Percentiles rank a stretch among this genome's conserved stretches.
Conservation (phyloP, 768 basidiomycete species). For the Russula abietina region DNA sequence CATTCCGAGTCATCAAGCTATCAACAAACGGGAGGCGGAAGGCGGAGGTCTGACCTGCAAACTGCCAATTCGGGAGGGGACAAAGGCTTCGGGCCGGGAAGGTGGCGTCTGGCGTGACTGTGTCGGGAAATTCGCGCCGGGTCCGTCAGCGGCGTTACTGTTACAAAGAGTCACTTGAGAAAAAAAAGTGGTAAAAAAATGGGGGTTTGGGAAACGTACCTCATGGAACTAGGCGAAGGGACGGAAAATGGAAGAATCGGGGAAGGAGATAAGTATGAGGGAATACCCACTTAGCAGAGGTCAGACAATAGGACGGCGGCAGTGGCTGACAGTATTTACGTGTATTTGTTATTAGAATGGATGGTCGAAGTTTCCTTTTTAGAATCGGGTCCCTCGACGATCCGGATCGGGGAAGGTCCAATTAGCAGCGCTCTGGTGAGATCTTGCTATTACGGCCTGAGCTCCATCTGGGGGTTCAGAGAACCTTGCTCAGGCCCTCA, state of each 20-base stretch:
- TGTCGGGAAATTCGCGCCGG: constrained; percentile 3
- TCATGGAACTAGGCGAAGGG: constrained; percentile 16
- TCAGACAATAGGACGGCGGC: constrained; percentile 26
- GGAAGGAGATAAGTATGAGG: constrained; percentile 16
- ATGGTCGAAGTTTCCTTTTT: constrained; percentile 10
- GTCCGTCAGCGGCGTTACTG: neutral
- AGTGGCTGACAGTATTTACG: constrained; percentile 23
- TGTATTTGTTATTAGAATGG: constrained; percentile 21
- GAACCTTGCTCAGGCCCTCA: neutral
- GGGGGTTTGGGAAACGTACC: constrained; percentile 1
- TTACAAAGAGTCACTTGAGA: constrained; percentile 1
- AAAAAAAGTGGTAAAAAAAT: constrained; percentile 4
- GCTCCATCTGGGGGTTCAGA: constrained; percentile 12
- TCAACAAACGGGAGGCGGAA: neutral
- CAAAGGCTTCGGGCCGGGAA: constrained; percentile 8
- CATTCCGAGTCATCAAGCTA: neutral
- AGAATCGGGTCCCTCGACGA: constrained; percentile 18
- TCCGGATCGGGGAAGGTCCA: constrained; percentile 20
- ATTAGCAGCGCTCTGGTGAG: neutral
- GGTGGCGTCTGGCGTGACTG: constrained; percentile 2
- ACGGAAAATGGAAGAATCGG: constrained; percentile 20
- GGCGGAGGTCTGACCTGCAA: constrained; percentile 4
- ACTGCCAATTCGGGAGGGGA: neutral
- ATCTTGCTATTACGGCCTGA: constrained; percentile 24
- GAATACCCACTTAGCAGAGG: constrained; percentile 7